phyloP scores from a whole-genome alignment of 2,329 filamentous ascomycete species.

The Amphichorda felina region DNA sequence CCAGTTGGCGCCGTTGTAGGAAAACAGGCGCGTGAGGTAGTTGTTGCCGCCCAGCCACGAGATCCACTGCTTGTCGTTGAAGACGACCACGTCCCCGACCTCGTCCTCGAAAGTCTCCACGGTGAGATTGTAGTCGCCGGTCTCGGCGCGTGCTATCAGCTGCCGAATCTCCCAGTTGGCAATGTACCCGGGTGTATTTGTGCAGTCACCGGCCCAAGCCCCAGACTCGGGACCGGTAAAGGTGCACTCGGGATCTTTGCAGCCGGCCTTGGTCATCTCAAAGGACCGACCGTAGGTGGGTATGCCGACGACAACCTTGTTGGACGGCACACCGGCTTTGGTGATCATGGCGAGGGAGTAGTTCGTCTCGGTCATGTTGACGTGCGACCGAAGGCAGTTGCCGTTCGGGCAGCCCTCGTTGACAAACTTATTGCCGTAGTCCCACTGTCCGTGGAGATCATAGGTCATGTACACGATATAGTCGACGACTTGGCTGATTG shows the following conservation, averaged over 20 bases:
- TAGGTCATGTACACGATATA: conserved; percentile 22
- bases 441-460: conserved; percentile 19
- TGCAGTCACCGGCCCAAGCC: conserved; percentile 13
- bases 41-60: conserved; percentile 7
- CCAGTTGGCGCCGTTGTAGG: conserved; percentile 4
- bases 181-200: conserved; percentile 15
- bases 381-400: conserved; percentile 20
- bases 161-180: conserved; percentile 17
- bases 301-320: conserved; percentile 18
- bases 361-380: conserved; percentile 23
- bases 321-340: conserved; percentile 14
- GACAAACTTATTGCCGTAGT: conserved; percentile 13
- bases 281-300: conserved; percentile 19
- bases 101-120: too few species aligned
- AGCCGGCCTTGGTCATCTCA: conserved; percentile 15
- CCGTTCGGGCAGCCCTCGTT: conserved; percentile 13
- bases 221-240: conserved; percentile 13
- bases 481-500: conserved; percentile 14
- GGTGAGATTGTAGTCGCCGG: conserved; percentile 3
- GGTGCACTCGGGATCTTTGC: conserved; percentile 12
- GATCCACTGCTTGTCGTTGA: conserved; percentile 7
- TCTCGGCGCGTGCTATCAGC: conserved; percentile 11
- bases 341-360: conserved; percentile 22
- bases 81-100: conserved; percentile 8
- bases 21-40: conserved; percentile 3